Conservation (phyloP, 345 rosid genomes). For the Eutrema heterophyllum region DNA sequence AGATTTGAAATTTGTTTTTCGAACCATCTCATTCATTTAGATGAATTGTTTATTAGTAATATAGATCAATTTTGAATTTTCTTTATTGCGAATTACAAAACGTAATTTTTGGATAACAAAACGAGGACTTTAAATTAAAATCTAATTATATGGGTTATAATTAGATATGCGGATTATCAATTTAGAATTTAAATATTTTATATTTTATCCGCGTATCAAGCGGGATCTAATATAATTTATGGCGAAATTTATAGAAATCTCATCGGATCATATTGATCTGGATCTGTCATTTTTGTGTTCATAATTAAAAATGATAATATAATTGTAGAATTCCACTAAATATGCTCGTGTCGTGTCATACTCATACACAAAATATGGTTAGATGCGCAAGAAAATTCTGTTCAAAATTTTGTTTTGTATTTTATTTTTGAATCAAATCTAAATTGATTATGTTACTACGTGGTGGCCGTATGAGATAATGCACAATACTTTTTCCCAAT, state of each 20-base stretch:
- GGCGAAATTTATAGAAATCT: background rate
- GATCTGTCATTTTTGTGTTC: background rate
- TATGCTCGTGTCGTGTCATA: background rate
- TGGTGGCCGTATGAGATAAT: slow-evolving; percentile 22
- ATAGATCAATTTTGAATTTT: too few species aligned
- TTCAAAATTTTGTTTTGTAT: background rate
- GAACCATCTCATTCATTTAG: too few species aligned
- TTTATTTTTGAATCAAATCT: background rate
- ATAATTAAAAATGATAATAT: background rate
- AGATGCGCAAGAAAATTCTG: slow-evolving; percentile 4
- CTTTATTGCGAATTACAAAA: too few species aligned
- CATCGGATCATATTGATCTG: background rate
- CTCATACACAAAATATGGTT: background rate
- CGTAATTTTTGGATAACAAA: too few species aligned
- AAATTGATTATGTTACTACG: slow-evolving; percentile 15
- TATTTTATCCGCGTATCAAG: too few species aligned
- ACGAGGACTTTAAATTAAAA: too few species aligned
- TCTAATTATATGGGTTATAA: too few species aligned
- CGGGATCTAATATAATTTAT: too few species aligned
- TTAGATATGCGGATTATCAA: too few species aligned
- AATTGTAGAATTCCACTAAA: background rate
- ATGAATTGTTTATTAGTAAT: too few species aligned
- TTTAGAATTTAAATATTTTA: too few species aligned
- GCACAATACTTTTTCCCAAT: background rate
- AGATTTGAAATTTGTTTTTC: too few species aligned